phyloP scores from a whole-genome alignment of 1,284 basidiomycete species.

The Trametes sp. region DNA sequence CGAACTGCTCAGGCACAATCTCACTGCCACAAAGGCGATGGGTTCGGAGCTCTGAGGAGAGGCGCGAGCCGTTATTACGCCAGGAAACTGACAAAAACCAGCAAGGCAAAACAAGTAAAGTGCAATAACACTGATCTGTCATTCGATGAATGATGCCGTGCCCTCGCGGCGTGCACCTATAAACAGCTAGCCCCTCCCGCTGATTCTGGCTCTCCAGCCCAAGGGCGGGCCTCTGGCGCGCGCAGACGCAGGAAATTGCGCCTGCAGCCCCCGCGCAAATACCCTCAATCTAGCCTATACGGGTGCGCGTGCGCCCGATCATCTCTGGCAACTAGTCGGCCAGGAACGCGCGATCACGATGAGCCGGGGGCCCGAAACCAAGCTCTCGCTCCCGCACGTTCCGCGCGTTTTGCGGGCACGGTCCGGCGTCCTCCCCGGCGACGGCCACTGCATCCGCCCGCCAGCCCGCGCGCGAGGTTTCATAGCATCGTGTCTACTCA shows the following conservation, averaged over 20 bases:
- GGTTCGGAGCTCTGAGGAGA: constrained; percentile 27
- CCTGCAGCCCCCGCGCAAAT: constrained; percentile 26
- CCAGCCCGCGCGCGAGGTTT: background rate
- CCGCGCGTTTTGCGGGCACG: constrained; percentile 20
- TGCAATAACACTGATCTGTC: constrained; percentile 38
- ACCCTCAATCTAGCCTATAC: constrained; percentile 38
- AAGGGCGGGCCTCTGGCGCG: constrained; percentile 6
- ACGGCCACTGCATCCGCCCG: background rate
- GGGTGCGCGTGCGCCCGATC: constrained; percentile 32
- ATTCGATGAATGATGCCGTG: constrained; percentile 36
- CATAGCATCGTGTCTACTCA: constrained; percentile 30
- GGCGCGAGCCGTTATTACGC: constrained; percentile 24
- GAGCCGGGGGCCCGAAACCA: constrained; percentile 31
- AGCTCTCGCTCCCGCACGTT: constrained; percentile 20
- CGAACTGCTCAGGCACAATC: constrained; percentile 42
- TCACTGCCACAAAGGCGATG: constrained; percentile 43
- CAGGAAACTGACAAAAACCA: constrained; percentile 23
- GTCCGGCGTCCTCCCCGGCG: constrained; percentile 8
- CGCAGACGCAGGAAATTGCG: constrained; percentile 22
- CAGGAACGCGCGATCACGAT: constrained; percentile 36
- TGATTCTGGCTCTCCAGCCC: constrained; percentile 23
- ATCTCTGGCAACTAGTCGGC: constrained; percentile 27
- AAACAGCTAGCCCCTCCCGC: constrained; percentile 28
- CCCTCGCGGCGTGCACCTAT: constrained; percentile 31
- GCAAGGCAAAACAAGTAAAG: constrained; percentile 34